Evolutionary conservation across 1,284 basidiomycete species (phyloP), one percentile per base, ranked within the genome.

Genomic region (Cystobasidium sp.): DNA sequence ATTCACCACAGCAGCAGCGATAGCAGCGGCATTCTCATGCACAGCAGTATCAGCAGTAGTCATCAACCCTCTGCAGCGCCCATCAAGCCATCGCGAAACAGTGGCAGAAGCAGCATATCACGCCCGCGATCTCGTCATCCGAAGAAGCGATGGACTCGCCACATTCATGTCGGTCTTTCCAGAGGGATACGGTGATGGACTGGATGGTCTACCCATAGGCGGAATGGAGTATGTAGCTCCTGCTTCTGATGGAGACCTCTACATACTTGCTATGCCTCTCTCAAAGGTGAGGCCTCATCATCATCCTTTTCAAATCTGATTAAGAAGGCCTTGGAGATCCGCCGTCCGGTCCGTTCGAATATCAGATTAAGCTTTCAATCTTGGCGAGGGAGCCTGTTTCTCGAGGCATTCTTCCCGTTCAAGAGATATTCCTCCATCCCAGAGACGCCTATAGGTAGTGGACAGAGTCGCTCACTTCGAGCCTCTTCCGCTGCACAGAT

Each of bases 251-350:
- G 72, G 72, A 12, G 72, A 74, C 47, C 67, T 74, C 14, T 74
- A 74, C 55, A 68, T 74, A 18, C 66, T 74, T 9, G 72, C 72
- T 14, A 74, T 74, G 72, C 72, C 72, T 49, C 39, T 74, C 6
- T 61, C 55, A 5, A 74, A 74, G 69, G 69, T 71, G 61, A 64
- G 61, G 12, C n/a, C 18, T 18, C 37, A 3, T 46, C 37, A 22
- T 46, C n/a, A 43, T 44, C 16, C 24, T 63, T 63, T 63, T 20
- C 18, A 39, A 47, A 14, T 51, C 20, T 51, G 47, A 14, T 3
- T 14, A 51, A 16, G 16, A 56, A 22, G 16, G 14, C 39, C 37
- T 24, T n/a, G 39, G 22, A 51, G 41, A 43, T 66, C 64, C 64
- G 22, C 64, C 64, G 64, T 12, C 39, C 16, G 22, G 24, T 43